Evolutionary conservation across 2,329 filamentous ascomycete genomes (phyloP).

Genomic region (Mariannaea elegans): DNA sequence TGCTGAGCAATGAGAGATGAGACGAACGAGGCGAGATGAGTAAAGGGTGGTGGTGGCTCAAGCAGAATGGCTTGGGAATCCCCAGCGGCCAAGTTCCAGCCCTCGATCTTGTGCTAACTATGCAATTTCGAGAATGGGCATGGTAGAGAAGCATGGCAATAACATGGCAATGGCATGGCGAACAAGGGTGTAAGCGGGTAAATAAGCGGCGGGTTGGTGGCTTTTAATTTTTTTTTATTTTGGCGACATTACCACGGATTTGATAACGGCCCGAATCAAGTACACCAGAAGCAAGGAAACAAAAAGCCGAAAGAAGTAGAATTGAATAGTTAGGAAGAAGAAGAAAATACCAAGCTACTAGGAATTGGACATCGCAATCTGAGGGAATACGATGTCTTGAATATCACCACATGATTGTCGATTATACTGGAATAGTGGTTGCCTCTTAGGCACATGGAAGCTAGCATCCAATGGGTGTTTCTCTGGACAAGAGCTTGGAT

Average conservation of each 20-base stretch:
- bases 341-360: not conserved
- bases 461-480: too few species aligned
- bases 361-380: not conserved
- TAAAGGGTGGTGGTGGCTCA: conserved; percentile 14
- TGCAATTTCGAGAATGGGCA: not conserved
- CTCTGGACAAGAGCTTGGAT: too few species aligned
- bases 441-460: too few species aligned
- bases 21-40: conserved; percentile 21
- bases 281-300: too few species aligned
- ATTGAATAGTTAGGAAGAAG: too few species aligned
- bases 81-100: not conserved
- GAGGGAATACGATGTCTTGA: not conserved
- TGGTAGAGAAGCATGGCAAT: conserved; percentile 9
- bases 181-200: conserved; percentile 7
- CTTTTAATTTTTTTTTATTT: not conserved
- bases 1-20: conserved; percentile 1
- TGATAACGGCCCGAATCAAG: not conserved
- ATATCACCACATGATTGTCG: conserved; percentile 1
- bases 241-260: not conserved
- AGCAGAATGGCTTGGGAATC: conserved; percentile 5
- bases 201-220: not conserved
- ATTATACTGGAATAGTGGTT: too few species aligned
- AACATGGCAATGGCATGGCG: conserved; percentile 16
- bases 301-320: too few species aligned
- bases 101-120: not conserved